A percentile compares a stretch with the other conserved stretches of the same genome.
phyloP scores from a whole-genome alignment of 441 rosid species.

The Cnidoscolus chayamansa region DNA sequence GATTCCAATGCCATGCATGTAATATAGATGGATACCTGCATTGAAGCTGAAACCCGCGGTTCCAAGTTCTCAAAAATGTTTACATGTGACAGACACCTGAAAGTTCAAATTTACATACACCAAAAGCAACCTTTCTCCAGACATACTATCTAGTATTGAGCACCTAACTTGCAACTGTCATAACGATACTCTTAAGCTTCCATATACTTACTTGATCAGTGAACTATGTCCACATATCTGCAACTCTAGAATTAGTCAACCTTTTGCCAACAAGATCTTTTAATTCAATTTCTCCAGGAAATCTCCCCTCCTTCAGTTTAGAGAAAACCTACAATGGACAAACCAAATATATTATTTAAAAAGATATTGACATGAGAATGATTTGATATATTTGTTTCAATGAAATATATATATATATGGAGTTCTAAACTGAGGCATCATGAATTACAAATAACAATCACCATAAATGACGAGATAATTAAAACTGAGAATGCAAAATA shows the following conservation, averaged over 20 bases:
- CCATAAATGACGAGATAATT: neutral
- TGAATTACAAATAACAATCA: neutral
- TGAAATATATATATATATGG: constrained; percentile 1
- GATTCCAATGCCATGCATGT: neutral
- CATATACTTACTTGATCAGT: neutral
- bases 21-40: neutral
- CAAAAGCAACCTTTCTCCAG: neutral
- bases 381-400: neutral
- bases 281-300: constrained; percentile 82
- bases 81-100: neutral
- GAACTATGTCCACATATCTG: constrained; percentile 24
- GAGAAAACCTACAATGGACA: constrained; percentile 61
- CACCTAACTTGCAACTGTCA: neutral
- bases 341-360: no score
- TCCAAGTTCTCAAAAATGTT: neutral
- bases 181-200: neutral
- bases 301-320: constrained; percentile 68
- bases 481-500: neutral
- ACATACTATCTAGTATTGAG: neutral
- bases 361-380: neutral
- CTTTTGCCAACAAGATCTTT: constrained; percentile 56
- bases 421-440: neutral
- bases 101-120: neutral
- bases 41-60: neutral
- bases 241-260: constrained; percentile 36